Evolutionary conservation across 331 rosid genomes (phyloP).

Genomic region (Quercus tomentella): DNA sequence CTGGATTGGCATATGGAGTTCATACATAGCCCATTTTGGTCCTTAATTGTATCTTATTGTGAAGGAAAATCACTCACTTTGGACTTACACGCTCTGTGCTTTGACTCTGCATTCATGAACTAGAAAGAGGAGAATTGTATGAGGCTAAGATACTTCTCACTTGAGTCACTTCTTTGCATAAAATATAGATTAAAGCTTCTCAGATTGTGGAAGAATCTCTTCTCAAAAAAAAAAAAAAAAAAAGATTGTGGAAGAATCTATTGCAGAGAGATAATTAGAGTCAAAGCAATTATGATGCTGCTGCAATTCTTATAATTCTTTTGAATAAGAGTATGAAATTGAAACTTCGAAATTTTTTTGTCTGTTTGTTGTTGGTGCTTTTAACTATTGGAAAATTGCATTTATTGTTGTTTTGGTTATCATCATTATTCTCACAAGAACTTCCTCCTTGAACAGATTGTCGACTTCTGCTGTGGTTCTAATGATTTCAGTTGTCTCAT

Average conservation of each 20-base stretch:
- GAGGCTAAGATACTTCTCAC: background rate
- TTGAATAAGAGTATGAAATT: background rate
- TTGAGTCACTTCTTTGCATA: background rate
- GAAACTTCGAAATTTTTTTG: background rate
- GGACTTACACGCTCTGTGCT: background rate
- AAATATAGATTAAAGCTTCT: background rate
- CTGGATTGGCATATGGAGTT: background rate
- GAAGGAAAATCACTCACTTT: background rate
- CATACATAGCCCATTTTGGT: background rate
- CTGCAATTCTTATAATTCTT: background rate
- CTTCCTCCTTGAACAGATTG: constrained; percentile 37
- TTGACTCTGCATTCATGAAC: background rate
- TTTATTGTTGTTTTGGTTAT: constrained; percentile 2
- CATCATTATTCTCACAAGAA: background rate
- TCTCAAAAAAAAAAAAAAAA: too few relatives aligned
- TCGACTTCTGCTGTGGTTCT: constrained; percentile 70
- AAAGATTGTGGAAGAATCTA: background rate
- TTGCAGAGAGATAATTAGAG: background rate
- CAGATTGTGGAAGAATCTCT: background rate
- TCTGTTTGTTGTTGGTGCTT: too few relatives aligned
- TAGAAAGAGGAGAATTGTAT: background rate
- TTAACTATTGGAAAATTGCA: background rate
- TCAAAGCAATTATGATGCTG: background rate
- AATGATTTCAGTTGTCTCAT: constrained; percentile 66
- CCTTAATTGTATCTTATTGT: background rate